Conservation (phyloP, 1,284 basidiomycete species). For the Cutaneotrichosporon mucoides region DNA sequence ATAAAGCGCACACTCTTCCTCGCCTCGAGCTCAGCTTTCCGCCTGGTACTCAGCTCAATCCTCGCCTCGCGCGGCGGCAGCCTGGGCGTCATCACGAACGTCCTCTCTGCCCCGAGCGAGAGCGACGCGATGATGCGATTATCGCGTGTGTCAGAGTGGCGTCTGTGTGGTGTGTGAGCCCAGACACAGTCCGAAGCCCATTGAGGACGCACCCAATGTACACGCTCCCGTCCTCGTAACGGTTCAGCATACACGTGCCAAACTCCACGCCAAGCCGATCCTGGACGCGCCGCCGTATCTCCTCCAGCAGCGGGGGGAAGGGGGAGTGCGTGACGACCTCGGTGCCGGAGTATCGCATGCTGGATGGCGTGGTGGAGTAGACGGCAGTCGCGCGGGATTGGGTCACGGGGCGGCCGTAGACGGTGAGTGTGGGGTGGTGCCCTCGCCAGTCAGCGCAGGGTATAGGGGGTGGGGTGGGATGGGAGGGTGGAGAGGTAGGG, state of each 20-base stretch:
- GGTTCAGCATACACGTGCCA: conserved; percentile 56
- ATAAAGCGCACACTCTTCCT: conserved; percentile 37
- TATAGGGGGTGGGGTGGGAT: too few relatives aligned
- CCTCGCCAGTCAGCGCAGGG: conserved; percentile 11
- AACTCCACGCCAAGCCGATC: conserved; percentile 51
- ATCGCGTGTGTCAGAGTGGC: conserved; percentile 36
- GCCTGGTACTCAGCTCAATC: neutral
- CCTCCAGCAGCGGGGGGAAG: conserved; percentile 48
- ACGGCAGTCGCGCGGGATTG: conserved; percentile 55
- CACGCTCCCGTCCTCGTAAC: conserved; percentile 53
- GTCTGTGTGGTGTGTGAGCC: conserved; percentile 18
- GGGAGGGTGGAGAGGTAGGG: too few relatives aligned
- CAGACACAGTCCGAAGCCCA: too few relatives aligned
- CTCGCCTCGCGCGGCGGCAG: conserved; percentile 17
- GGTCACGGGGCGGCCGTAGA: conserved; percentile 54
- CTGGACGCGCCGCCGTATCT: conserved; percentile 49
- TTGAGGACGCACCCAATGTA: conserved; percentile 54
- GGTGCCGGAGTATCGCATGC: conserved; percentile 52
- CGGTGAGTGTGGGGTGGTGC: conserved; percentile 54
- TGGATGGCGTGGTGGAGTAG: conserved; percentile 50
- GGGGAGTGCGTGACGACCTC: conserved; percentile 50
- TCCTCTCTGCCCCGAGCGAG: conserved; percentile 53
- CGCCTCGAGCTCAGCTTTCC: conserved; percentile 16
- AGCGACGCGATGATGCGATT: conserved; percentile 55
- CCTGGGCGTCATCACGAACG: conserved; percentile 53